Conservation (phyloP, 495 filamentous ascomycete species). For the Podospora pseudocomata region DNA sequence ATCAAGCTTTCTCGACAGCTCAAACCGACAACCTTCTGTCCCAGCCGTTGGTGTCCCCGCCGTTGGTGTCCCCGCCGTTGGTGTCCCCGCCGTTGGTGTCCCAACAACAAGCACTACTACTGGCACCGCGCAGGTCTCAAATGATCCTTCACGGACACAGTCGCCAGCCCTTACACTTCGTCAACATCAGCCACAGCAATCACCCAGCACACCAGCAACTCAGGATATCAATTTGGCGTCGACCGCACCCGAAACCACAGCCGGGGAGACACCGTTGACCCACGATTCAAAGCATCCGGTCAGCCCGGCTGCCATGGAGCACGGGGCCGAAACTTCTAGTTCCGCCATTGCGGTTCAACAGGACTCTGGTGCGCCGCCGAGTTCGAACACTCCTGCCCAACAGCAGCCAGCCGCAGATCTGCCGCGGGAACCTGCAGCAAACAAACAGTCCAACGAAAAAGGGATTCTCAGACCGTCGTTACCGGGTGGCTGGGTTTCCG, state of each 20-base stretch:
- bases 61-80: not conserved
- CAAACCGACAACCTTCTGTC: slow-evolving; percentile 9
- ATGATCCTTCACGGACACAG: not conserved
- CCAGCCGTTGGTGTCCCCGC: slow-evolving; percentile 2
- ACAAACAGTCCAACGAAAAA: slow-evolving; percentile 22
- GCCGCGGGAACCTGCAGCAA: slow-evolving; percentile 21
- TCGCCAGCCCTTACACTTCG: not conserved
- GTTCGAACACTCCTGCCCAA: slow-evolving; percentile 9
- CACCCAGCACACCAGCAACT: too few relatives aligned
- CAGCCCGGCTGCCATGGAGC: not conserved
- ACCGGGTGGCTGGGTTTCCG: slow-evolving; percentile 64
- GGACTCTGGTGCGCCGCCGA: slow-evolving; percentile 12
- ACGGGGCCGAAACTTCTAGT: not conserved
- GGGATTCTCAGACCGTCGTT: slow-evolving; percentile 54
- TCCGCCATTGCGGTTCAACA: slow-evolving; percentile 14
- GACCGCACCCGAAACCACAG: not conserved
- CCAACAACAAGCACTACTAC: not conserved
- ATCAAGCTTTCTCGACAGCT: slow-evolving; percentile 13
- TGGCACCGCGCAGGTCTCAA: not conserved
- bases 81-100: slow-evolving; percentile 9
- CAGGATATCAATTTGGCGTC: too few relatives aligned
- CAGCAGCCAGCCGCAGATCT: slow-evolving; percentile 17
- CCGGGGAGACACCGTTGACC: not conserved
- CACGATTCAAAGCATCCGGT: not conserved
- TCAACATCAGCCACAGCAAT: not conserved